These are phyloP conservation scores for Pseudozyma flocculosa DNA, from an alignment of 1,284 basidiomycete species.

Conservation along the genomic window DNA sequence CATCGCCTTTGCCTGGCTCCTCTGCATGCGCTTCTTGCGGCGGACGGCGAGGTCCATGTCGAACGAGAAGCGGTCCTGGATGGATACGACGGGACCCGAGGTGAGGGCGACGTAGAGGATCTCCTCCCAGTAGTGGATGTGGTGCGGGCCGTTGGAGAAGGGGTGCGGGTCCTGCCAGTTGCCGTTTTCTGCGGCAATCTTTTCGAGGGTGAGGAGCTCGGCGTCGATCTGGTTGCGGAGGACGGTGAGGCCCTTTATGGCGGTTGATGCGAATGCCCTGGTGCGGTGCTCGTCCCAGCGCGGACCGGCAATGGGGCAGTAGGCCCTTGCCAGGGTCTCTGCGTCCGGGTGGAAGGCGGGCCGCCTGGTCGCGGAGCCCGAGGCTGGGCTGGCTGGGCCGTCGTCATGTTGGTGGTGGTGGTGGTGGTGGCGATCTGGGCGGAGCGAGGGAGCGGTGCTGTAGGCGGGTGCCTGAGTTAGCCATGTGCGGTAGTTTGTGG, in stretches of 20 bases:
- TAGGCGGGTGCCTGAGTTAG: constrained; percentile 22
- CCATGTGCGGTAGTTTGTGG: constrained; percentile 16
- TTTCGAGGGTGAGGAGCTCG: constrained; percentile 19
- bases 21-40: constrained; percentile 16
- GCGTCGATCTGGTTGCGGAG: constrained; percentile 23
- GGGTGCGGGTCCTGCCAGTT: constrained; percentile 26
- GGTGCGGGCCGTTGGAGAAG: constrained; percentile 40
- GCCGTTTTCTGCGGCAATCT: constrained; percentile 14
- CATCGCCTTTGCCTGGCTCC: constrained; percentile 7
- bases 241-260: constrained; percentile 27
- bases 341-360: constrained; percentile 4
- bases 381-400: no score
- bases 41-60: constrained; percentile 10
- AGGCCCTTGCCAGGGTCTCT: constrained; percentile 15
- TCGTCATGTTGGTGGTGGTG: neutral
- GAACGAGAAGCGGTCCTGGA: constrained; percentile 29
- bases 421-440: no score
- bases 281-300: constrained; percentile 30
- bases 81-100: constrained; percentile 19
- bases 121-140: constrained; percentile 37
- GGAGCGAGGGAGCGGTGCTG: constrained; percentile 20
- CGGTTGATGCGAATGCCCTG: constrained; percentile 19
- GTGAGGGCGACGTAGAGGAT: constrained; percentile 27
- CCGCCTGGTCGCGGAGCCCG: no score
- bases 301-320: constrained; percentile 25